Base-by-base conservation (phyloP, 345 rosid species). In the Carallia brachiata region DNA sequence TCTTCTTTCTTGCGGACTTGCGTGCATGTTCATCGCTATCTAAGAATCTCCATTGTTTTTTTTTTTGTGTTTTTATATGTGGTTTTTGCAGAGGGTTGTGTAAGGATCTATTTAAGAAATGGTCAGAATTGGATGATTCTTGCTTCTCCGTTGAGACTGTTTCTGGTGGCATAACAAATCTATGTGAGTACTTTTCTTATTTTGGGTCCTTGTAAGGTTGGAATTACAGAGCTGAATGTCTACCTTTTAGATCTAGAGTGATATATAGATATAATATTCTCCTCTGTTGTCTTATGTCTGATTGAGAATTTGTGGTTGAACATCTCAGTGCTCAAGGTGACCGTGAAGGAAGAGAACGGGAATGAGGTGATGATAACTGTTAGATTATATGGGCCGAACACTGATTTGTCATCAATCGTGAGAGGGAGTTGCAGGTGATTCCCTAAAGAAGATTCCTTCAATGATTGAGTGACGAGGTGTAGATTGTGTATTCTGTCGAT, bases 111-210 rank as follows among this genome's bases (percentile, higher is more conserved):
- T 92, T 92, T 81, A 74, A 75, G 77, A 77, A 83, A 69, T 95
- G 99, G 99, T 77, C 89, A 36, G 78, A 80, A 13, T 68, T 87
- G 70, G 90, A 89, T 6, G 82, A 86, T 78, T 89, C 90, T 63
- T 67, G 83, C 55, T 95, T 95, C 77, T 75, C 81, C 2, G 91
- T 90, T 1, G 83, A 87, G 77, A 90, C 86, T 8, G 89, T 95
- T 23, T 85, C 99, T 18, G 97, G 99, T 18, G 99, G 99, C 80
- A 92, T 95, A 79, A 95, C 97, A 6, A 95, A 95, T 82, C 83
- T 95, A 15, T 77, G 99, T 95, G 67, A 86, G 97, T 78, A 23
- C 52, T 69, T 61, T 12, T 4, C 7, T 34, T 62, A 16, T 53
- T 8, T 31, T 72, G 40, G 1, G 53, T 17, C 50, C 50, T 44